Evolutionary conservation across 2,329 filamentous ascomycete species (phyloP).

Genomic region (Aureobasidium pullulans): DNA sequence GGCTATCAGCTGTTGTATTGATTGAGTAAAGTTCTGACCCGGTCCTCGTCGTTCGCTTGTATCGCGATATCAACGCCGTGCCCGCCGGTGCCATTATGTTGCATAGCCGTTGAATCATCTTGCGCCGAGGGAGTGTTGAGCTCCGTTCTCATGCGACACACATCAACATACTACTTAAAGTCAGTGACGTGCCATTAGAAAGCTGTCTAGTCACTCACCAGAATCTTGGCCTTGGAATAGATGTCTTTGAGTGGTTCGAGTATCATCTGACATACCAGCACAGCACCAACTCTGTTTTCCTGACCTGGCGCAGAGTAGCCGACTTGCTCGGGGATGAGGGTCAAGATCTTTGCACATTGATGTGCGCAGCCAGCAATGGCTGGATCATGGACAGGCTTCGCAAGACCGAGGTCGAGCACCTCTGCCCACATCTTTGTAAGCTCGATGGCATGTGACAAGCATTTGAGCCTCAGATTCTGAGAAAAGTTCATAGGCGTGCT

Average conservation of each 20-base stretch:
- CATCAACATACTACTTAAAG: neutral
- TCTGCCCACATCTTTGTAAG: slow-evolving; percentile 10
- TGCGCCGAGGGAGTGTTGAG: neutral
- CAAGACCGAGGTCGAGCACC: slow-evolving; percentile 2
- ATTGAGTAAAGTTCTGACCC: neutral
- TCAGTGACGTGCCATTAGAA: neutral
- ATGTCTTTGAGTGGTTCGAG: slow-evolving; percentile 6
- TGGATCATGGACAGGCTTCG: slow-evolving; percentile 6
- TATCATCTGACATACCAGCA: slow-evolving; percentile 4
- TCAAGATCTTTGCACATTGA: slow-evolving; percentile 8
- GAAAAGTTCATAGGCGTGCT: neutral
- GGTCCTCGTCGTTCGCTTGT: neutral
- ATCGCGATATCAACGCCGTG: neutral
- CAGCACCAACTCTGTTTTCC: neutral
- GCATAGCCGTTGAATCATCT: neutral
- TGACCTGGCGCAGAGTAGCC: neutral
- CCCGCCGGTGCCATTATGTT: neutral
- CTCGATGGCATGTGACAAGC: slow-evolving; percentile 2
- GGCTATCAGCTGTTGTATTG: neutral
- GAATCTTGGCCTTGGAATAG: slow-evolving; percentile 4
- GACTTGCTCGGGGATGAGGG: neutral
- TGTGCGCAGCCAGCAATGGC: slow-evolving; percentile 7
- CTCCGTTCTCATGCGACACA: slow-evolving; percentile 1
- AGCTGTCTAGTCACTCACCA: neutral
- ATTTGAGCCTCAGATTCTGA: neutral